Base-by-base conservation (phyloP, 1,284 basidiomycete genomes). In the Violaceomyces palustris region DNA sequence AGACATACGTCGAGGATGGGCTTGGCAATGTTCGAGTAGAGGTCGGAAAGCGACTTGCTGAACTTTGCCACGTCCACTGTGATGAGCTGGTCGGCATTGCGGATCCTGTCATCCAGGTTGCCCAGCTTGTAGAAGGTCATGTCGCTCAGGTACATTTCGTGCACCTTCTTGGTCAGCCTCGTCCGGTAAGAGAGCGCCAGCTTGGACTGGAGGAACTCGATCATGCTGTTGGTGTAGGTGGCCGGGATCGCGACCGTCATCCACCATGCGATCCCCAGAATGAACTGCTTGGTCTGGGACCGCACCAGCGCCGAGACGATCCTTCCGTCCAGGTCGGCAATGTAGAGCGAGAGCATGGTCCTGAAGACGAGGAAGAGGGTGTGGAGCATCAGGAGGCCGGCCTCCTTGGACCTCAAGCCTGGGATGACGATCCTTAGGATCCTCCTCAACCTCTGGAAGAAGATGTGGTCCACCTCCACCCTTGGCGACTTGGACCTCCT, bases 71-170 rank as follows among this genome's bases (percentile, higher is more conserved):
- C 89, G 72, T 98, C 93, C 50, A 93, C 86, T 0, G 91, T 93
- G 57, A 97, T 89, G 82, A 93, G 86, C 85, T 96, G 92, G 70
- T 97, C 93, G 8, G 89, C 87, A 63, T 97, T 97, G 78, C 91
- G 91, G 58, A 97, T 91, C 42, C 93, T 80, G 73, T 97, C 93
- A 35, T 73, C 70, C 27, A 73, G 74, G 82, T 66, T 73, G 84
- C 88, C 83, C 23, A 97, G 77, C 74, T 94, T 93, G 75, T 97
- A 98, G 75, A 92, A 97, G 22, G 76, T 80, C 75, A 54, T 81
- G 38, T 86, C 81, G 11, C 87, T 86, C 10, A 98, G 80, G 72
- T 98, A 97, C 60, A 84, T 81, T 39, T 81, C 80, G 77, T 96
- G 81, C 1, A 92, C 84, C 59, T 87, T 82, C 35, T 82, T 79